Evolutionary conservation across 1,284 basidiomycete species (phyloP), one percentile per base, ranked within the genome.

Genomic region (Apiotrichum akiyoshidainum): DNA sequence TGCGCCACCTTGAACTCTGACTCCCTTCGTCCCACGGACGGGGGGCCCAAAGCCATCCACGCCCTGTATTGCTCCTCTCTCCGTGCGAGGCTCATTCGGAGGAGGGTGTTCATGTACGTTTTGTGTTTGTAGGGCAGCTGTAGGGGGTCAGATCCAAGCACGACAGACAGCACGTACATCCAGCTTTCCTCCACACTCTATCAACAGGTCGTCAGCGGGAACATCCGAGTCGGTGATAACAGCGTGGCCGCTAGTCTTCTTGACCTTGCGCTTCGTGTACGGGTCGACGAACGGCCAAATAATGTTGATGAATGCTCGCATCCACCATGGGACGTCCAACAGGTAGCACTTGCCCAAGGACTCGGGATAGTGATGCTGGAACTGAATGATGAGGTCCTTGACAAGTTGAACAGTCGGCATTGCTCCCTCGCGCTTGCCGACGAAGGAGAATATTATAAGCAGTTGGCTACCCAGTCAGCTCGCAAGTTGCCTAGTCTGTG

Each of bases 241-340:
- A 46, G 61, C 58, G 31, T 56, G 41, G 14, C 61, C 67, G 3
- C 46, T 46, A 26, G 49, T 60, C 31, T 72, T 66, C 16, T 52
- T 57, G 46, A 71, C 65, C 49, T 73, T 72, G 19, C 57, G 40
- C 52, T 68, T 68, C 4, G 71, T 73, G 16, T 59, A 51, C 1
- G 72, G 61, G 53, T 76, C 73, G 59, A 76, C 68, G 46, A 77
- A 75, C 33, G 71, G 71, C 70, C 73, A 72, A 62, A 75, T 65
- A 46, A 73, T 59, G 55, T 70, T 69, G 51, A 75, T 63, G 52
- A 76, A 73, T 14, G 61, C 55, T 50, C 65, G 65, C 52, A 74
- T 64, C 11, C 68, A 54, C 72, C 72, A 74, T 2, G 73, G 72
- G 40, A 74, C 64, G 49, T 72, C 61, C 39, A 67, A 63, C 46